A percentile compares a stretch with the other conserved stretches of the same genome.
phyloP scores from a whole-genome alignment of 2,329 filamentous ascomycete genomes.

The Aspergillus pseudonomiae region DNA sequence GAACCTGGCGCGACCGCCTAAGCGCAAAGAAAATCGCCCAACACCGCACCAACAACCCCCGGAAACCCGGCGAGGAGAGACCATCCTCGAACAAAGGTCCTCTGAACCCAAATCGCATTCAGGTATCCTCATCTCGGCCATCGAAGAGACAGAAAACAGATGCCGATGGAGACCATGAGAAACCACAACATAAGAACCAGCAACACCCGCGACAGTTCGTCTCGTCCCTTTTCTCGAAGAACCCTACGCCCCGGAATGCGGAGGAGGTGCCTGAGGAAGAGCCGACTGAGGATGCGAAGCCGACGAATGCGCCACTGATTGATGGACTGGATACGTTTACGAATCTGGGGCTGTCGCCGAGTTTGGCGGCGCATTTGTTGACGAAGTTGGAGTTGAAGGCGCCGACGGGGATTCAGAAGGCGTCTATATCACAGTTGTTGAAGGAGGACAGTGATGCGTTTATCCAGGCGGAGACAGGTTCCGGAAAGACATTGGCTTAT shows the following conservation, averaged over 20 bases:
- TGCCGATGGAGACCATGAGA: conserved; percentile 37
- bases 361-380: conserved; percentile 78
- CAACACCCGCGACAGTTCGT: conserved; percentile 67
- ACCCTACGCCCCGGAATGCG: conserved; percentile 71
- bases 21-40: conserved; percentile 72
- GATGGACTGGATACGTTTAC: conserved; percentile 85
- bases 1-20: conserved; percentile 88
- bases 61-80: conserved; percentile 16
- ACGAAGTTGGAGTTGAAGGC: conserved; percentile 86
- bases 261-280: conserved; percentile 34
- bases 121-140: conserved; percentile 35
- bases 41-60: conserved; percentile 51
- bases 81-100: neutral
- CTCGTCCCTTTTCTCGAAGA: conserved; percentile 90
- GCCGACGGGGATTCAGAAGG: conserved; percentile 92
- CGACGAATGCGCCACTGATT: conserved; percentile 87
- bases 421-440: conserved; percentile 78
- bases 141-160: conserved; percentile 46
- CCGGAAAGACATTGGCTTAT: conserved; percentile 96
- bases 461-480: conserved; percentile 94
- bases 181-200: conserved; percentile 26
- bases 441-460: conserved; percentile 87
- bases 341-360: conserved; percentile 77
- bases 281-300: conserved; percentile 54
- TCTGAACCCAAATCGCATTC: conserved; percentile 40